A percentile compares a stretch with the other conserved stretches of the same genome.
These are phyloP conservation scores for Galerina marginata DNA, from an alignment of 768 basidiomycete genomes.

Conservation along the genomic window DNA sequence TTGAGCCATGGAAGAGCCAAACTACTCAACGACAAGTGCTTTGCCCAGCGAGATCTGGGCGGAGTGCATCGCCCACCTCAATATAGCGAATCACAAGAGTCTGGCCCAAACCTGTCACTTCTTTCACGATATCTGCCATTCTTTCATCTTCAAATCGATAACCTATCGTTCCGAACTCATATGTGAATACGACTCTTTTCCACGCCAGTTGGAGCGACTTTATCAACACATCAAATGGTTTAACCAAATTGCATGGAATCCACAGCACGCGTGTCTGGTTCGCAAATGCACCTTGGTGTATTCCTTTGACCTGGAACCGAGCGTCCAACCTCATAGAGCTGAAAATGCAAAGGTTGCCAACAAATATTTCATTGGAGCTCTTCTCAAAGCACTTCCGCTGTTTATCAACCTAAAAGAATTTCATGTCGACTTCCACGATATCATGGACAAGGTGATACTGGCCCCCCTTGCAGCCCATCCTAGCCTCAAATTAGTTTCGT, in stretches of 20 bases:
- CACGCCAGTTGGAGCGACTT: background rate
- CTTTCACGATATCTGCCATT: background rate
- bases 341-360: background rate
- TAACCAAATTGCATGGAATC: background rate
- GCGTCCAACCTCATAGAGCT: background rate
- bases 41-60: constrained; percentile 5
- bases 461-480: background rate
- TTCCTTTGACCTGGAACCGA: background rate
- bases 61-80: constrained; percentile 2
- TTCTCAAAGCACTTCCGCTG: background rate
- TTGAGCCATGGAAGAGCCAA: background rate
- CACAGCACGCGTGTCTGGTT: background rate
- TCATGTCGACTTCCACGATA: background rate
- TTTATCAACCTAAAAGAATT: background rate
- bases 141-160: background rate
- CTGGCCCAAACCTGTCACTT: background rate
- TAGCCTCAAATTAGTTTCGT: background rate
- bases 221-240: background rate
- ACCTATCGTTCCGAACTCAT: constrained; percentile 1
- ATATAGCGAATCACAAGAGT: background rate
- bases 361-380: background rate
- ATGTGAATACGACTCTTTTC: background rate
- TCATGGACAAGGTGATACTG: background rate
- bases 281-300: background rate
- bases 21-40: background rate